Evolutionary conservation across 768 basidiomycete species (phyloP).

Genomic region (Tricholoma hemisulphureum): DNA sequence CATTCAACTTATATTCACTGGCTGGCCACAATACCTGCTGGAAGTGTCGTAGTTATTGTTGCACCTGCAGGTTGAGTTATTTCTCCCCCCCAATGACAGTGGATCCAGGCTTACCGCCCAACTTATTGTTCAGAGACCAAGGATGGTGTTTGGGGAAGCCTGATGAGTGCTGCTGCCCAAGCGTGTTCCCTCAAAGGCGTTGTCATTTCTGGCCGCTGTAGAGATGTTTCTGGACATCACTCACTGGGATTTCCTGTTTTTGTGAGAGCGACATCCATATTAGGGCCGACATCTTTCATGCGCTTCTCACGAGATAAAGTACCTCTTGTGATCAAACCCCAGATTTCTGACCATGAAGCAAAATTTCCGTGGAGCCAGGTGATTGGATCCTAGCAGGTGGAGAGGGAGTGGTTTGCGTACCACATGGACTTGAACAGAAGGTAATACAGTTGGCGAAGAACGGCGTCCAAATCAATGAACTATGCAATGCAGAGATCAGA

Average conservation of each 20-base stretch:
- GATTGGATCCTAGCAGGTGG: constrained; percentile 86
- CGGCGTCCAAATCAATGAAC: constrained; percentile 63
- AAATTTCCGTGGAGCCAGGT: constrained; percentile 67
- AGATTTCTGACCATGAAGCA: constrained; percentile 19
- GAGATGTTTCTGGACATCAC: constrained; percentile 80
- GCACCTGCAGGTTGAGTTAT: constrained; percentile 59
- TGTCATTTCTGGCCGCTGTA: constrained; percentile 82
- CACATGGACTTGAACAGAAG: constrained; percentile 47
- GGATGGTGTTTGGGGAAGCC: constrained; percentile 89
- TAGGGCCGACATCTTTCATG: constrained; percentile 84
- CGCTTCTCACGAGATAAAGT: constrained; percentile 75
- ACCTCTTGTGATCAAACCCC: constrained; percentile 53
- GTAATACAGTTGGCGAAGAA: constrained; percentile 58
- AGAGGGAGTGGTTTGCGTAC: constrained; percentile 86
- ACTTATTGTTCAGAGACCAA: constrained; percentile 48
- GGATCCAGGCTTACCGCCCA: constrained; percentile 18
- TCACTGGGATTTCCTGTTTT: constrained; percentile 74
- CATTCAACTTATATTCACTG: constrained; percentile 63
- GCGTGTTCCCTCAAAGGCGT: constrained; percentile 69
- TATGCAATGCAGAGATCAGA: constrained; percentile 71
- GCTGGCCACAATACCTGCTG: constrained; percentile 67
- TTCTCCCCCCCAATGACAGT: not conserved
- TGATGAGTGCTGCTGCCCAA: constrained; percentile 85
- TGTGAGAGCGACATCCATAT: constrained; percentile 75
- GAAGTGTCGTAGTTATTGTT: constrained; percentile 69